Percentiles rank a stretch among this genome's conserved stretches.
These are phyloP conservation scores for Aurifilum marmelostoma DNA, from an alignment of 2,329 filamentous ascomycete genomes.

Conservation along the genomic window DNA sequence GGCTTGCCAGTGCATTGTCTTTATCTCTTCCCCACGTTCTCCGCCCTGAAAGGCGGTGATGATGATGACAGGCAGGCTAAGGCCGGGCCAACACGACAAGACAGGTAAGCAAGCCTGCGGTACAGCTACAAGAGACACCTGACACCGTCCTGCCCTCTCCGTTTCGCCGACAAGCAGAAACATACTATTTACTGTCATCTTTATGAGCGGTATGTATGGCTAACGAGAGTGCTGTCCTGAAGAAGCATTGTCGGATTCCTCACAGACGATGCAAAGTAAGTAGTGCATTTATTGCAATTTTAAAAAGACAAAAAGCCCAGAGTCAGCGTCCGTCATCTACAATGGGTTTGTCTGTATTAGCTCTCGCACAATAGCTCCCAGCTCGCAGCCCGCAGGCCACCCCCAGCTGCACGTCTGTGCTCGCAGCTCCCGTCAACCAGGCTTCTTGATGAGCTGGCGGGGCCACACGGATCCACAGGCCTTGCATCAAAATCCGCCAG, in stretches of 20 bases:
- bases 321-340: not conserved
- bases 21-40: not conserved
- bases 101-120: not conserved
- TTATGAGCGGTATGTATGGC: no score
- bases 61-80: not conserved
- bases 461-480: not conserved
- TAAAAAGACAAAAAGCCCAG: not conserved
- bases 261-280: no score
- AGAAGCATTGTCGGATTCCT: no score
- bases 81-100: not conserved
- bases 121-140: not conserved
- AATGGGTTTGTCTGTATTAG: not conserved
- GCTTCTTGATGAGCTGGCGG: not conserved
- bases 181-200: not conserved
- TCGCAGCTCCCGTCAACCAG: not conserved
- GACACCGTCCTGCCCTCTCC: not conserved
- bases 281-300: no score
- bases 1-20: not conserved
- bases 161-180: not conserved
- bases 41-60: slow-evolving; percentile 10
- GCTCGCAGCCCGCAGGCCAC: not conserved
- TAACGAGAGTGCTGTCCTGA: no score
- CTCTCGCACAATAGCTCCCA: not conserved
- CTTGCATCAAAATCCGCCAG: not conserved
- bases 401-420: slow-evolving; percentile 5